Evolutionary conservation across 305 asterid species (phyloP).

Genomic region (Fraxinus angustifolia): DNA sequence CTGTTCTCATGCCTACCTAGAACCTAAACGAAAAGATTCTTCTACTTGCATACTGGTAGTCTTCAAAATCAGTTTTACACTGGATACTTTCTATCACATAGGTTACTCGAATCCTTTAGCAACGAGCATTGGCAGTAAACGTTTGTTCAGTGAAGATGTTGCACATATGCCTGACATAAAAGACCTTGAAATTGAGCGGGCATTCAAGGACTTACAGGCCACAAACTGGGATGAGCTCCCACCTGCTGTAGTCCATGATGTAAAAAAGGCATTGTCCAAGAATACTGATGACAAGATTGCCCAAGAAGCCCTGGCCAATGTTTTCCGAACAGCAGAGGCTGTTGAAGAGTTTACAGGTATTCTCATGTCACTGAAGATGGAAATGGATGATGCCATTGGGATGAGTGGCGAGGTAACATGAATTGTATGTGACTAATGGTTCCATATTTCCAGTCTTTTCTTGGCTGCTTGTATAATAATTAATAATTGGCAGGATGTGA

Average conservation of each 20-base stretch:
- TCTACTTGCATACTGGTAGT: background rate
- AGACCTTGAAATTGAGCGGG: constrained; percentile 59
- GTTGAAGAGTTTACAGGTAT: constrained; percentile 83
- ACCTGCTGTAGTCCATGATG: constrained; percentile 49
- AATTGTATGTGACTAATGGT: constrained; percentile 3
- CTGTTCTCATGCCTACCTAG: constrained; percentile 3
- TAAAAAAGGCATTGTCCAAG: constrained; percentile 62
- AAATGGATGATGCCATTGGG: constrained; percentile 79
- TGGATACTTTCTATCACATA: constrained; percentile 26
- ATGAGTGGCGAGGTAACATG: constrained; percentile 76
- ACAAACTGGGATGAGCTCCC: constrained; percentile 75
- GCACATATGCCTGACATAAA: constrained; percentile 56
- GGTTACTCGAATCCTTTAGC: constrained; percentile 45
- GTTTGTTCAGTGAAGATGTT: constrained; percentile 61
- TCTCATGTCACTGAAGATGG: constrained; percentile 73
- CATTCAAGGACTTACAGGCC: constrained; percentile 84
- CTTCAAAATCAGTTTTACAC: constrained; percentile 13
- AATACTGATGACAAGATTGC: constrained; percentile 67
- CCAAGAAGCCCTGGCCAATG: constrained; percentile 66
- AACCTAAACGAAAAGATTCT: background rate
- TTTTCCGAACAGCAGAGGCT: constrained; percentile 81
- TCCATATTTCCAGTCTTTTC: background rate
- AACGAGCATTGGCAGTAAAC: constrained; percentile 42
- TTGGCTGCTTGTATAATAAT: constrained; percentile 22
- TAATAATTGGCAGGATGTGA: constrained; percentile 56